Conservation (phyloP, 1,284 basidiomycete genomes). For the Wolfiporia cocos region DNA sequence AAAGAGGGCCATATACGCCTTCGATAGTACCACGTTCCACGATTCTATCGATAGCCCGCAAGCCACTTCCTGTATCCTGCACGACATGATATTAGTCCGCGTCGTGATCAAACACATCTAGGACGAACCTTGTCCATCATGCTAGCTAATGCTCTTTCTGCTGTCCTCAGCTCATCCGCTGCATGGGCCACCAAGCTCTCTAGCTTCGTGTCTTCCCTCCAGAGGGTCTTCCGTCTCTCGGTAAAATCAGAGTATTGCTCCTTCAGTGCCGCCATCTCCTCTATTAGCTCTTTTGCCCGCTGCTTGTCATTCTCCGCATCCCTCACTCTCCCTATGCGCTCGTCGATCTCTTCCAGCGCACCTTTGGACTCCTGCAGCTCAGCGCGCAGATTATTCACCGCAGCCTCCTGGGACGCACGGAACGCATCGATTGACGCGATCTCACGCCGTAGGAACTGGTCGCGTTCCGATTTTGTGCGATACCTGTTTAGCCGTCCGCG, state of each 20-base stretch:
- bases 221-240: conserved; percentile 87
- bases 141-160: conserved; percentile 75
- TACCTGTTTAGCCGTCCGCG: conserved; percentile 86
- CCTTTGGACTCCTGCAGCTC: conserved; percentile 42
- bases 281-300: conserved; percentile 60
- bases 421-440: conserved; percentile 65
- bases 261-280: conserved; percentile 61
- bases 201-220: conserved; percentile 92
- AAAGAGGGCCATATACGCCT: conserved; percentile 91
- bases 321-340: conserved; percentile 55
- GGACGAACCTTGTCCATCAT: conserved; percentile 89
- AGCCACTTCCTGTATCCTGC: conserved; percentile 85
- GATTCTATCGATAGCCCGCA: conserved; percentile 82
- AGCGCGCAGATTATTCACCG: conserved; percentile 39
- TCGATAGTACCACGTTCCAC: conserved; percentile 67
- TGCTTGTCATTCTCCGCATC: conserved; percentile 72
- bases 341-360: conserved; percentile 51
- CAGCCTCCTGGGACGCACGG: conserved; percentile 41
- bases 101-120: not conserved
- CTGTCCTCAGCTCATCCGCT: conserved; percentile 71
- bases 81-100: not conserved
- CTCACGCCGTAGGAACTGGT: conserved; percentile 70
- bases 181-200: conserved; percentile 75
- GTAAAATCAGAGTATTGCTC: conserved; percentile 67
- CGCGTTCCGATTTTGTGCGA: conserved; percentile 77